Evolutionary conservation across 495 filamentous ascomycete species (phyloP).

Genomic region (Penicillium herquei): DNA sequence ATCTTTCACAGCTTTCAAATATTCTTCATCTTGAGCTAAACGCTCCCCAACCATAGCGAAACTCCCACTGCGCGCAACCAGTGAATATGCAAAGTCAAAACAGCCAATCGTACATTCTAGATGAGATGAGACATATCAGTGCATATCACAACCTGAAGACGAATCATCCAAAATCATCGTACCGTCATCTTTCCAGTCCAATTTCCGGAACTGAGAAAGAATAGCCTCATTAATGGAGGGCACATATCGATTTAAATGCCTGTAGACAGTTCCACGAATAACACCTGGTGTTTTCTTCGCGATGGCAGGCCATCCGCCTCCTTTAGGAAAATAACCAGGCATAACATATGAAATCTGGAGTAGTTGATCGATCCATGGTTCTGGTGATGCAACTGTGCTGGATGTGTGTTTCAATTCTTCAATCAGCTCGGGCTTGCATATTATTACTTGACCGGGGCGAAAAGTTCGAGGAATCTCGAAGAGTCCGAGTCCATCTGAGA

Average conservation of each 20-base stretch:
- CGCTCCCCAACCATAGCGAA: slow-evolving; percentile 21
- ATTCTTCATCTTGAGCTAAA: slow-evolving; percentile 22
- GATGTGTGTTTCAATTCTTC: slow-evolving; percentile 20
- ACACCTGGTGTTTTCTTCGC: slow-evolving; percentile 26
- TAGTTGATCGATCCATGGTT: slow-evolving; percentile 32
- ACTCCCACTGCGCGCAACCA: slow-evolving; percentile 26
- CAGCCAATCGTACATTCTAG: slow-evolving; percentile 18
- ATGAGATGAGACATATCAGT: background rate
- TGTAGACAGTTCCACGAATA: slow-evolving; percentile 21
- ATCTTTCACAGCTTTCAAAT: slow-evolving; percentile 24
- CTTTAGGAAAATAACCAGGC: slow-evolving; percentile 26
- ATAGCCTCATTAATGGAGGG: slow-evolving; percentile 23
- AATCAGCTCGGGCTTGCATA: slow-evolving; percentile 21
- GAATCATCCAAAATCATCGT: background rate
- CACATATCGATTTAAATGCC: slow-evolving; percentile 21
- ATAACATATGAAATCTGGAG: slow-evolving; percentile 28
- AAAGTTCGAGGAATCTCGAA: slow-evolving; percentile 30
- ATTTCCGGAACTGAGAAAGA: slow-evolving; percentile 10
- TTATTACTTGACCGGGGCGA: slow-evolving; percentile 22
- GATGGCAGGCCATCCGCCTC: slow-evolving; percentile 22
- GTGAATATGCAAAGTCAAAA: slow-evolving; percentile 27
- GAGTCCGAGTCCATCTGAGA: slow-evolving; percentile 11
- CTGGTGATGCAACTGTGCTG: slow-evolving; percentile 17
- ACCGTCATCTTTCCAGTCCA: slow-evolving; percentile 14
- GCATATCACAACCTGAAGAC: background rate